Percentiles rank a stretch among this genome's conserved stretches.
Evolutionary conservation across 176 grass and related monocot species (phyloP).

Genomic region (Guadua angustifolia): DNA sequence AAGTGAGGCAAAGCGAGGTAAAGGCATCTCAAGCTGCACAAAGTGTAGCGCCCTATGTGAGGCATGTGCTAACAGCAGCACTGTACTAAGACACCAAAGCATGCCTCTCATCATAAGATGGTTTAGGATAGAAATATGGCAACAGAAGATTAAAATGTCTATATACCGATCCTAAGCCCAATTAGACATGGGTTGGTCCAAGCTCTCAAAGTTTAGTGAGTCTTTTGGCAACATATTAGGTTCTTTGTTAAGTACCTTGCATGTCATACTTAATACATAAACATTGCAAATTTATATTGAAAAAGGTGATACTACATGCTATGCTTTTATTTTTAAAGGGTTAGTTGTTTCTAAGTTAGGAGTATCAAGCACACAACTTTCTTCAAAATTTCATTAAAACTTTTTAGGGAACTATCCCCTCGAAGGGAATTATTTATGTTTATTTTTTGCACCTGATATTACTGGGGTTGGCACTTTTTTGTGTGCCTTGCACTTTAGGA

Average conservation of each 20-base stretch:
- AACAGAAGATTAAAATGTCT: conserved; percentile 13
- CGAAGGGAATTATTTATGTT: neutral
- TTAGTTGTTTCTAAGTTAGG: neutral
- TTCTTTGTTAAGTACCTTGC: neutral
- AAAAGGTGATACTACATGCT: neutral
- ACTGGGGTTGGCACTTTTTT: neutral
- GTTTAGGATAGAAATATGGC: neutral
- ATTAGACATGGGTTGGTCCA: neutral
- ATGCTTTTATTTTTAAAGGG: neutral
- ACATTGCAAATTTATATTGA: neutral
- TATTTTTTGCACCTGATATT: neutral
- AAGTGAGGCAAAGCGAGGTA: neutral
- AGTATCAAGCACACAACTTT: neutral
- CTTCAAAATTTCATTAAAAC: neutral
- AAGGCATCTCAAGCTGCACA: neutral
- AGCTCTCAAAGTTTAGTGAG: neutral
- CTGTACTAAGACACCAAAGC: neutral
- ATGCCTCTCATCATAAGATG: neutral
- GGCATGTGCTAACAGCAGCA: neutral
- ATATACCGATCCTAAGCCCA: neutral
- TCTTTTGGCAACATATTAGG: neutral
- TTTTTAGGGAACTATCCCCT: neutral
- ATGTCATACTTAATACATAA: neutral
- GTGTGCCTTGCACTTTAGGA: neutral
- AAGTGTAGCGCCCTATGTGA: neutral